Evolutionary conservation across 768 basidiomycete species (phyloP), one percentile per base, ranked within the genome.

Genomic region (Phylloporus sp.): DNA sequence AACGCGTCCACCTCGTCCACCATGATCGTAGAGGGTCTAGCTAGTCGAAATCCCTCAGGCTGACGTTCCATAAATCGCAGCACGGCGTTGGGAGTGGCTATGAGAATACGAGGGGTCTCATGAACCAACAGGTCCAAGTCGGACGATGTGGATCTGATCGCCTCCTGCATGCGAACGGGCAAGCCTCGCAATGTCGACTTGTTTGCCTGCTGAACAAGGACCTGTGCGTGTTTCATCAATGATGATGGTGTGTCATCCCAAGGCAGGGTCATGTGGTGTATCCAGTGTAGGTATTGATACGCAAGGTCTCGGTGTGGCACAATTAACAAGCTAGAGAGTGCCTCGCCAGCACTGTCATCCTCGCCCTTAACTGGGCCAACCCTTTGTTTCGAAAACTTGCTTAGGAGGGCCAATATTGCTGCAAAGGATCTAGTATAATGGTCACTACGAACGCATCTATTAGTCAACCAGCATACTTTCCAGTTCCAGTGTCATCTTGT

Each of bases 1-100:
- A 89, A 68, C 61, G 81, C 84, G 57, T 90, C 88, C 38, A 79
- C 82, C 60, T 90, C 87, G 53, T 90, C 87, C 44, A 89, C 79
- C 28, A 81, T 80, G 38, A 90, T 73, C 2, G 74, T 76, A 13
- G 75, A 75, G 42, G 86, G 64, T 39, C 63, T 65, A 6, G 62
- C 55, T 38, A 85, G 50, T 43, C 71, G 70, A 17, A 86, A 61
- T 13, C 67, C 71, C 17, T 66, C 56, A 1, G 71, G 55, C 37
- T 79, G 73, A 43, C 63, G 57, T 32, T 73, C 62, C 21, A 77
- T 69, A 23, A 81, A 69, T 38, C 86, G 86, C 55, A 79, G 58
- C 5, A 86, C 51, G 6, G 83, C 84, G 50, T 82, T 79, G 6
- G 86, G 86, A 2, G 88, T 90, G 32, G 75, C 78, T 44, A 89